phyloP scores from a whole-genome alignment of 2,329 filamentous ascomycete species.

The Sporothrix inflata region DNA sequence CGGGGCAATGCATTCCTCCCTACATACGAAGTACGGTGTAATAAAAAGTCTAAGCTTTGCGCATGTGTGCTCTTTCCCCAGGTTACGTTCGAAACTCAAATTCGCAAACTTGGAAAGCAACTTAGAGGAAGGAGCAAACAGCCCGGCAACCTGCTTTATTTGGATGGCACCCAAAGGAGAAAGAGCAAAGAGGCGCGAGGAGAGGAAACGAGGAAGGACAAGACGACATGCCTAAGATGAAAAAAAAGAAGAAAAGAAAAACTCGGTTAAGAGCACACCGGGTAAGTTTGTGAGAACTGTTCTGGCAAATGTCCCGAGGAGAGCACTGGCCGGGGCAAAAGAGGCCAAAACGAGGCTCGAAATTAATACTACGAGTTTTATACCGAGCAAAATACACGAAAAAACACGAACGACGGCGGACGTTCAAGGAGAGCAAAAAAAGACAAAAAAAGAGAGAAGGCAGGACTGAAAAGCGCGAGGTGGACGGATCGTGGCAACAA shows the following conservation, averaged over 20 bases:
- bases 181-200: background rate
- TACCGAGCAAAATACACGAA: constrained; percentile 7
- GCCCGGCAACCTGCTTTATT: constrained; percentile 5
- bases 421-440: background rate
- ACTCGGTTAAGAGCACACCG: constrained; percentile 18
- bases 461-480: background rate
- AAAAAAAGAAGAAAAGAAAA: background rate
- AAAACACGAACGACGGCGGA: background rate
- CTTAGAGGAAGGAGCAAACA: background rate
- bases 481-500: constrained; percentile 1
- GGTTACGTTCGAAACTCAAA: background rate
- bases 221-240: background rate
- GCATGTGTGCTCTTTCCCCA: background rate
- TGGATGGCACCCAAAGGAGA: background rate
- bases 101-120: background rate
- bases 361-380: constrained; percentile 1
- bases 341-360: background rate
- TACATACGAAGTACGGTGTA: background rate
- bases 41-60: background rate
- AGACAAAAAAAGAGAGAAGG: background rate
- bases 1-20: constrained; percentile 23
- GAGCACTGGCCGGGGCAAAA: background rate
- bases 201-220: background rate
- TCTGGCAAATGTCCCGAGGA: constrained; percentile 2
- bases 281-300: constrained; percentile 1